Percentiles rank a stretch among this genome's conserved stretches.
phyloP scores from a whole-genome alignment of 306 rosid genomes.

The Acacia acuminata region DNA sequence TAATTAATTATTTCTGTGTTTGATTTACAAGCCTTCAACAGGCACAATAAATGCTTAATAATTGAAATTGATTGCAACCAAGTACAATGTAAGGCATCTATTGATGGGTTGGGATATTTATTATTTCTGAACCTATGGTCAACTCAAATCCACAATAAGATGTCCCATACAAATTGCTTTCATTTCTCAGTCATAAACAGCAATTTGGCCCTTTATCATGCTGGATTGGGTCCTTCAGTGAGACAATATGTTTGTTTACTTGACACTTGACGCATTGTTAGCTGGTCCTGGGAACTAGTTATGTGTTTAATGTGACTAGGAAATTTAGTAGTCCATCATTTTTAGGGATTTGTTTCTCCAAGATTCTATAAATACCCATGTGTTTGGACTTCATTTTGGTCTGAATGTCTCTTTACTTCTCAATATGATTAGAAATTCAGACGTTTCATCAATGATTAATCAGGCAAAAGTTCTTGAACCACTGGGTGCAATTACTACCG shows the following conservation, averaged over 20 bases:
- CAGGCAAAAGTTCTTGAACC: constrained; percentile 97
- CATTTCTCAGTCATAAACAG: neutral
- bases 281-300: neutral
- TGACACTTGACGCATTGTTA: neutral
- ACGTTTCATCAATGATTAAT: constrained; percentile 16
- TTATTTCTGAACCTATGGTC: neutral
- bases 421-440: neutral
- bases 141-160: neutral
- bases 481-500: constrained; percentile 83
- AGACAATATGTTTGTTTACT: neutral
- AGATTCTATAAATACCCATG: neutral
- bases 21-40: neutral
- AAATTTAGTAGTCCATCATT: neutral
- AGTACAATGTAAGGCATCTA: neutral
- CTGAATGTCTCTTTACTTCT: neutral
- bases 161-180: neutral
- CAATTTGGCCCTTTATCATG: neutral
- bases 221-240: constrained; percentile 7
- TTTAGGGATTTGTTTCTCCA: neutral
- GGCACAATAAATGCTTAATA: neutral
- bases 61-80: neutral
- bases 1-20: neutral
- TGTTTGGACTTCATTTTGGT: neutral
- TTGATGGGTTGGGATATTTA: constrained; percentile 8
- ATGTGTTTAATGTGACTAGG: neutral